Evolutionary conservation across 2,329 filamentous ascomycete species (phyloP).

Genomic region (Neonectria sp.): DNA sequence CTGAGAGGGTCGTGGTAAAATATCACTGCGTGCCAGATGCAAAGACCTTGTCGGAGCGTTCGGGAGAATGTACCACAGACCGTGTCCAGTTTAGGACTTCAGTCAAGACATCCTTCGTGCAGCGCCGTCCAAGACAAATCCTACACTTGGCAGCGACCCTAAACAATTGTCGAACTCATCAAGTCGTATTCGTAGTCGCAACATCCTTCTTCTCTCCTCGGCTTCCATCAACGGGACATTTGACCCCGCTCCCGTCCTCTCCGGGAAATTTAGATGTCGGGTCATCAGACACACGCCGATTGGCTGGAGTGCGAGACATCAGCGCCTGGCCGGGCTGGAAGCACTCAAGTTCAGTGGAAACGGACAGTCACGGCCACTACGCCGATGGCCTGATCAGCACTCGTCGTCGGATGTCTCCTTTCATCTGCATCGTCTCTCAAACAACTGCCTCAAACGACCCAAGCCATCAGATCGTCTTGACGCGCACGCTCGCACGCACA

Average conservation of each 20-base stretch:
- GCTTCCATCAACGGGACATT: background rate
- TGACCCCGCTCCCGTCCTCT: conserved; percentile 5
- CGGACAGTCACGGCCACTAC: background rate
- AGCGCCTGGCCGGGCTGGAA: background rate
- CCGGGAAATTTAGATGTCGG: background rate
- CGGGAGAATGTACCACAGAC: too few species aligned
- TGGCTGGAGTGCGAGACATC: background rate
- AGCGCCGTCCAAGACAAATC: too few species aligned
- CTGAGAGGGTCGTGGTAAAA: too few species aligned
- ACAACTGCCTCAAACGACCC: background rate
- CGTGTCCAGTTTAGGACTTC: too few species aligned
- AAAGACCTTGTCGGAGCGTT: too few species aligned
- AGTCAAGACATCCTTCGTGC: too few species aligned
- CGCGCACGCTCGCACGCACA: background rate
- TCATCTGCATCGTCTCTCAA: background rate
- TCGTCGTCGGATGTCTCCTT: background rate
- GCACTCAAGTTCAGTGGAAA: background rate
- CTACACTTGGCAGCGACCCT: too few species aligned
- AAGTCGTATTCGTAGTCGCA: too few species aligned
- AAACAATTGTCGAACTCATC: too few species aligned
- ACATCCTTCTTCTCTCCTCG: background rate
- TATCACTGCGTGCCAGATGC: too few species aligned
- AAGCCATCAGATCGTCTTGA: background rate
- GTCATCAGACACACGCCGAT: conserved; percentile 16
- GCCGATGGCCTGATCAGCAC: background rate